Evolutionary conservation across 441 rosid species (phyloP), one percentile per base, ranked within the genome.

Genomic region (Pelargonium fulgidum): DNA sequence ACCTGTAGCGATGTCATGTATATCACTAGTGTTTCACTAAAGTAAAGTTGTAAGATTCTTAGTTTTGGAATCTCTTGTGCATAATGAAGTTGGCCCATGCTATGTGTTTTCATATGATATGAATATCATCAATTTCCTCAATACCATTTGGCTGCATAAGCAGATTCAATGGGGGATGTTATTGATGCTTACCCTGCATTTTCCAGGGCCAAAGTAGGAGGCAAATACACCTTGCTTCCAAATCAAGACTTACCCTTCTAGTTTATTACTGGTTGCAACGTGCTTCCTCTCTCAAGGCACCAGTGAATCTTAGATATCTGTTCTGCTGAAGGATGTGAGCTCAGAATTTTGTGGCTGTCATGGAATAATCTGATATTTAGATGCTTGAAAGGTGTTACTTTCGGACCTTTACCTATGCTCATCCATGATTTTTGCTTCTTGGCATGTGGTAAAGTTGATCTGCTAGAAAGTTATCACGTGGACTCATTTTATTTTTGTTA

Each of bases 151-250:
- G 74, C 72, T 67, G 70, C 70, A 59, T 68, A 65, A 64, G 66
- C 58, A 67, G 72, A 69, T 66, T 79, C 70, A 19, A 70, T 62
- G 47, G 48, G 66, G 80, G 75, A 66, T 69, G 56, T 11, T 77
- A 75, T 85, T 78, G 83, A 83, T 77, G 77, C 72, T 75, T 75
- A 75, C 81, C 76, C 75, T 82, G 71, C 77, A 68, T 83, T 83
- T 77, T 81, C 81, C 85, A 81, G 85, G 86, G 80, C 69, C n/a
- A 68, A 78, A 79, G 75, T 65, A 63, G 73, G 76, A 70, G 78
- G 79, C 78, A 65, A 67, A 68, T 52, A 62, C 76, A 68, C 72
- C 77, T 79, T 65, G 66, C 66, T 76, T 79, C 77, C 77, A 74
- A 65, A 66, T 71, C 71, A 68, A 39, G 42, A 67, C 73, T 69